Percentiles rank a stretch among this genome's conserved stretches.
phyloP scores from a whole-genome alignment of 2,329 filamentous ascomycete species.

The Elsinoe necatrix region DNA sequence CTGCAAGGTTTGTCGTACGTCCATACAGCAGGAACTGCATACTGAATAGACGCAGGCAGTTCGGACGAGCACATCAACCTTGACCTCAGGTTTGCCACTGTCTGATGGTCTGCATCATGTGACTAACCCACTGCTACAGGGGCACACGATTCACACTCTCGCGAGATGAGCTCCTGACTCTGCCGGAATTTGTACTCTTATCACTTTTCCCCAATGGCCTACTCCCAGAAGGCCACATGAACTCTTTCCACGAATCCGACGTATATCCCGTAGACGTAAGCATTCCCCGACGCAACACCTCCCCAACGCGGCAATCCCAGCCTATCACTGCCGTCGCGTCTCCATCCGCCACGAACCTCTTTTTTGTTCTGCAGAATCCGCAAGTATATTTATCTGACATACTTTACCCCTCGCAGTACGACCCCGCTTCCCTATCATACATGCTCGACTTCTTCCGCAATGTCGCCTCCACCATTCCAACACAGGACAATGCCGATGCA shows the following conservation, averaged over 20 bases:
- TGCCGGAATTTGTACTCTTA: conserved; percentile 92
- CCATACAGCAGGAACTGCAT: too few relatives aligned
- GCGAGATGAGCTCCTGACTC: conserved; percentile 84
- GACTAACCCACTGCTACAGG: conserved; percentile 40
- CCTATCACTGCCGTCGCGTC: conserved; percentile 27
- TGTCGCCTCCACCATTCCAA: conserved; percentile 92
- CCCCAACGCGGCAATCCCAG: conserved; percentile 18
- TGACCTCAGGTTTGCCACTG: conserved; percentile 67
- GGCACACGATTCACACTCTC: conserved; percentile 91
- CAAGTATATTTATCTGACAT: conserved; percentile 50
- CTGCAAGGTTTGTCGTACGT: conserved; percentile 57
- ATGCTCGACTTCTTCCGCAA: conserved; percentile 98
- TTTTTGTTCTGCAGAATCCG: conserved; percentile 35
- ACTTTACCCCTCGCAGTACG: conserved; percentile 63
- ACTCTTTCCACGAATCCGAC: conserved; percentile 83
- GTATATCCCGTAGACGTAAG: conserved; percentile 95
- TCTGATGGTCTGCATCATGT: not conserved
- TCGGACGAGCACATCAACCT: conserved; percentile 92
- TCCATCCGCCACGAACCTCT: conserved; percentile 31
- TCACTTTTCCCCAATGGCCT: conserved; percentile 99
- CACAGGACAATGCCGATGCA: conserved; percentile 51
- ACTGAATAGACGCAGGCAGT: conserved; percentile 54
- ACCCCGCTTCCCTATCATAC: conserved; percentile 90
- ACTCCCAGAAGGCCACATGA: conserved; percentile 93
- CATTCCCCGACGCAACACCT: conserved; percentile 26